Conservation (phyloP, 2,329 filamentous ascomycete species). For the Diaporthe citriasiana region DNA sequence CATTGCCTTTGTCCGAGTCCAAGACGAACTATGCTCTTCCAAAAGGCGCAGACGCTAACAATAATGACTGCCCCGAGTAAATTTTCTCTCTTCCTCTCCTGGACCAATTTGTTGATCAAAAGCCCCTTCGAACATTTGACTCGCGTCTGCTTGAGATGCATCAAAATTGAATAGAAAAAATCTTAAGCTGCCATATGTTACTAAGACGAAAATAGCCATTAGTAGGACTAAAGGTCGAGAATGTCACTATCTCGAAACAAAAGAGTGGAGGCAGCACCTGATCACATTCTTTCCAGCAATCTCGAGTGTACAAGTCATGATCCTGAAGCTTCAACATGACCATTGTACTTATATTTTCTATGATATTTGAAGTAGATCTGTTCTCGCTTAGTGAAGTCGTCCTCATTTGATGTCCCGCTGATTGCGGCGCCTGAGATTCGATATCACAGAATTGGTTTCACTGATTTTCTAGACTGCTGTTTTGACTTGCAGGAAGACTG, state of each 20-base stretch:
- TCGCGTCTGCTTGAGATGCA: not conserved
- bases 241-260: not conserved
- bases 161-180: not conserved
- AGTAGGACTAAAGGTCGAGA: not conserved
- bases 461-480: not conserved
- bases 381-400: not conserved
- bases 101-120: not conserved
- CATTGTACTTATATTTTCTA: not conserved
- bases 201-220: not conserved
- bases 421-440: not conserved
- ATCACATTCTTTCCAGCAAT: not conserved
- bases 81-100: too few relatives aligned
- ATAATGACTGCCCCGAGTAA: too few relatives aligned
- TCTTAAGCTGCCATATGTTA: not conserved
- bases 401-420: not conserved
- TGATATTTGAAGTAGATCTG: not conserved
- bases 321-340: not conserved
- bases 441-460: not conserved
- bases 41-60: not conserved
- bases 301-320: not conserved
- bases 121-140: not conserved
- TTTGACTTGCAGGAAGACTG: not conserved
- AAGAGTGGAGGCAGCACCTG: not conserved
- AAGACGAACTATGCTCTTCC: not conserved
- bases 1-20: not conserved